Evolutionary conservation across 345 rosid species (phyloP), one percentile per base, ranked within the genome.

Genomic region (Eucalyptus regnans): DNA sequence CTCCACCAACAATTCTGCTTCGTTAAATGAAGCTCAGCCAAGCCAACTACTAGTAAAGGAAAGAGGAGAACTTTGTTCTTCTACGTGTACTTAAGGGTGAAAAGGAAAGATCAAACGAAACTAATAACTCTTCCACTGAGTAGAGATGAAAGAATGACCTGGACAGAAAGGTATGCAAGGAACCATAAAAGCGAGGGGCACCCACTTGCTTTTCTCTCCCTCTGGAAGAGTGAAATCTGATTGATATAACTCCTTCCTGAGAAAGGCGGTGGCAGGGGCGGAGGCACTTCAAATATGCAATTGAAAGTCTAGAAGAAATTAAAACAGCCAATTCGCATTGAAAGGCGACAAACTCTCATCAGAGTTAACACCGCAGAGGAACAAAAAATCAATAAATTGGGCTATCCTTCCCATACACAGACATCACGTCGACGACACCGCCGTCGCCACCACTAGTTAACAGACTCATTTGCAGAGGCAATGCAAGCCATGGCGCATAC

Each of bases 131-230:
- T 49, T 48, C 49, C 43, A 31, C 29, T 27, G 12, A 86, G 89
- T 56, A 50, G 3, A 85, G 86, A 88, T 52, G 33, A 25, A 81
- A 87, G 87, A 37, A 89, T 91, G 64, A 97, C 99, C 98, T 97
- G 99, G 76, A 94, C 90, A 76, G 93, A 93, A 90, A 95, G 86
- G 91, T 90, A 93, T 27, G 98, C 95, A 90, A 94, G 86, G 91
- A 94, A 88, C 99, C 99, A 97, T 71, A 94, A 91, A 87, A 88
- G 89, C 3, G 99, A 96, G 29, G 99, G 99, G 91, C 99, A 96
- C 12, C 97, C 97, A 46, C 93, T 83, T 58, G 93, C 96, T 89
- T 89, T 90, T 89, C 97, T 93, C 92, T 96, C 92, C 66, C 80
- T 90, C 89, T 88, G 90, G 43, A 97, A 94, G 83, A 92, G 93